Evolutionary conservation across 169 alveolate species (phyloP), one percentile per base, ranked within the genome.

Genomic region (Eimeria sp.): DNA sequence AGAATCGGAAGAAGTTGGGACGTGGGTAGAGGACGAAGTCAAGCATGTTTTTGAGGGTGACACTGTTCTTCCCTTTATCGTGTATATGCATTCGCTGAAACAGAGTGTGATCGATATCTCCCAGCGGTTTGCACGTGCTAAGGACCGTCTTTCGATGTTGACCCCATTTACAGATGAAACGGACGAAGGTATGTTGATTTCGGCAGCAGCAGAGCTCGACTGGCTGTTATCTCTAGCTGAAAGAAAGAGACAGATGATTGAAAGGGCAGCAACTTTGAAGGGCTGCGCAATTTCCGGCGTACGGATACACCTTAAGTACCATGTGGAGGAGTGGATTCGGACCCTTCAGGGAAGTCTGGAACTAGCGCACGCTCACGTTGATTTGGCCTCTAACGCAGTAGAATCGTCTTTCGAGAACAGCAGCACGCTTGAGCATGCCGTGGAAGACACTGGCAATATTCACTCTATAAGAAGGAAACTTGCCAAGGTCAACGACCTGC

Each of bases 151-250:
- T 25, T 20, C 49, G 88, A 43, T 43, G 22, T 20, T 7, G 88
- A 43, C 88, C 45, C 27, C n/a, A 47, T 78, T 78, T 47, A 5
- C 65, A 47, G 63, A 78, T n/a, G 88, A 78, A 49, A 43, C n/a
- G 7, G 88, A 78, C 25, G 88, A 49, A 43, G 11, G 45, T 11
- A 45, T 45, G 58, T 18, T 78, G 63, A 34, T 47, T n/a, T 78
- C 88, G 9, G 88, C 88, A 22, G 65, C 65, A 47, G 16, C 45
- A 18, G 88, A 78, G 65, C 88, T 78, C 43, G 88, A 78, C 14
- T 47, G 88, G 65, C 40, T 78, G 88, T 45, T 20, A 2, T 20
- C 88, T 0, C 34, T 78, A 49, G 16, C 65, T 47, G 88, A 78
- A 25, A 45, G 65, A 25, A 78, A 78, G 63, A n/a, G 67, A 22